Evolutionary conservation across 805 yeast species (phyloP), one percentile per base, ranked within the genome.

Genomic region (Maudiozyma pseudohumilis): DNA sequence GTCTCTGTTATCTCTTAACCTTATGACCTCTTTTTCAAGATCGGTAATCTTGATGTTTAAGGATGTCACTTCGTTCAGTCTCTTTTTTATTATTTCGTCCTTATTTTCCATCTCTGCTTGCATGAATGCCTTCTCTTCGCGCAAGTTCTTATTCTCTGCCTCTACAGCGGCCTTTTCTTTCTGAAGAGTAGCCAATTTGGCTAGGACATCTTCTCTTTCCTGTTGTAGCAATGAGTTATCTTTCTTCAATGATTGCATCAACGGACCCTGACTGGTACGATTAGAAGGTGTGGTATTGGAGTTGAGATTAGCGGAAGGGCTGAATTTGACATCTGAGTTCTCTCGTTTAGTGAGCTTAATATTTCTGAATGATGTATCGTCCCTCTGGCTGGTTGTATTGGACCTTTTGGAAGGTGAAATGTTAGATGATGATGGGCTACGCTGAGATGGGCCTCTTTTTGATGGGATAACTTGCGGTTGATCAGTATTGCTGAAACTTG

Each of bases 401-500:
- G 29, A 21, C 20, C 22, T 28, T 19, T 31, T 31, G 7, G n/a
- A 3, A 15, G 31, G 34, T 20, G 34, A 20, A 10, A 10, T n/a
- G 8, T 15, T 31, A 8, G 9, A 8, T 18, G n/a, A 18, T 17
- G 32, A 29, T 12, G 23, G 12, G 7, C 18, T 19, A 8, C 32
- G 11, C 15, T 29, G 32, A 7, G 34, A 26, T 0, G 89, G 83
- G 0, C 72, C 69, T 43, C 92, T 65, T 48, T 81, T 81, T 3
- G 80, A 66, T 3, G 88, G 88, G 15, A 80, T 55, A 5, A 65
- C 52, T 13, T 39, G 31, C 9, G 15, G 15, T 20, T 25, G 29
- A 12, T 17, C 18, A 11, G 6, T 10, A 18, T 5, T 26, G n/a
- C 12, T 16, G 16, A 21, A 8, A 9, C 3, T 20, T 15, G 31